Conservation (phyloP, 345 rosid species). For the Bruguiera parviflora region DNA sequence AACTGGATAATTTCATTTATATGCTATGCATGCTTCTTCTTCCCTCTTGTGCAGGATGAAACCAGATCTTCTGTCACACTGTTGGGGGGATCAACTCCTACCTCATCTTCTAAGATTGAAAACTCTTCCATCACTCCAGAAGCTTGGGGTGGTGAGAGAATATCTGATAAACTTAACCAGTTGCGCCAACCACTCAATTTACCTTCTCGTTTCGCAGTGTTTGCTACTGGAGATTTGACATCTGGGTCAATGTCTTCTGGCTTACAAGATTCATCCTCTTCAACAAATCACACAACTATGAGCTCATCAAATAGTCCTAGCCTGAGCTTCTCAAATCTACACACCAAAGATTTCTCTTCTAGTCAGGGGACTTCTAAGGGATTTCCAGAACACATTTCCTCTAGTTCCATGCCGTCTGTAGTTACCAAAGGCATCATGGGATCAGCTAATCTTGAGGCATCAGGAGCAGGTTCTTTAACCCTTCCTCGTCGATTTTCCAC, state of each 20-base stretch:
- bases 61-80: slow-evolving; percentile 36
- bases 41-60: slow-evolving; percentile 53
- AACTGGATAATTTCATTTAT: background rate
- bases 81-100: slow-evolving; percentile 49
- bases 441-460: slow-evolving; percentile 47
- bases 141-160: slow-evolving; percentile 97
- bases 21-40: background rate
- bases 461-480: slow-evolving; percentile 47
- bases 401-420: slow-evolving; percentile 46
- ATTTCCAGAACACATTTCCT: slow-evolving; percentile 48
- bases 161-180: slow-evolving; percentile 60
- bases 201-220: slow-evolving; percentile 60
- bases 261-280: slow-evolving; percentile 56
- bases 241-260: slow-evolving; percentile 65
- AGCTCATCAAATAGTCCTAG: slow-evolving; percentile 38
- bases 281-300: slow-evolving; percentile 46
- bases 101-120: slow-evolving; percentile 67
- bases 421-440: slow-evolving; percentile 43
- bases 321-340: slow-evolving; percentile 44
- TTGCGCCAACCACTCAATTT: slow-evolving; percentile 46
- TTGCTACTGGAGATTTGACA: slow-evolving; percentile 50
- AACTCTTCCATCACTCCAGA: slow-evolving; percentile 84
- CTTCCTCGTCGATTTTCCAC: slow-evolving; percentile 64
- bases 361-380: slow-evolving; percentile 49
- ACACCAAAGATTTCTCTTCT: slow-evolving; percentile 45